Conservation (phyloP, 2,329 filamentous ascomycete genomes). For the Aspergillus novofumigatus region DNA sequence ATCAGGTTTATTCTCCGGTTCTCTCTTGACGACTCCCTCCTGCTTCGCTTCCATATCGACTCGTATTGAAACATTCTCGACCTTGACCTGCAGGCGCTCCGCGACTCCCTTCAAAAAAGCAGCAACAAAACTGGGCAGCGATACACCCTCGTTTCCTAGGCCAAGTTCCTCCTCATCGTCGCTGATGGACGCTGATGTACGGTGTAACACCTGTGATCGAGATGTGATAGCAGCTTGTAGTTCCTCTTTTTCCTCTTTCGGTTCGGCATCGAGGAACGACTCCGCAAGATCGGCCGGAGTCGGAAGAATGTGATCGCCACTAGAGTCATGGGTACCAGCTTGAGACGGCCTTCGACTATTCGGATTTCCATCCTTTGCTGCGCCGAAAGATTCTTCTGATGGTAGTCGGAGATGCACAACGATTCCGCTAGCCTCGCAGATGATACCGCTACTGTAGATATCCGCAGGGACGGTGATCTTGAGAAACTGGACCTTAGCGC, state of each 20-base stretch:
- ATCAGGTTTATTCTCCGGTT: constrained; percentile 34
- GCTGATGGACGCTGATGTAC: constrained; percentile 45
- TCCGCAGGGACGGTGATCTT: constrained; percentile 83
- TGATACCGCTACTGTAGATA: constrained; percentile 78
- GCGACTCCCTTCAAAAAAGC: constrained; percentile 56
- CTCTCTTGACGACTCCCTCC: constrained; percentile 33
- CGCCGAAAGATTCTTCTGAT: constrained; percentile 34
- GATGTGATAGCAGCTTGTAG: constrained; percentile 54
- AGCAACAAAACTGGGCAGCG: constrained; percentile 56
- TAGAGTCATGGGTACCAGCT: constrained; percentile 21
- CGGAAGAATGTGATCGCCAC: constrained; percentile 40
- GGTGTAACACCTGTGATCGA: constrained; percentile 48
- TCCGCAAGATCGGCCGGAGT: constrained; percentile 56
- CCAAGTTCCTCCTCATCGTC: constrained; percentile 48
- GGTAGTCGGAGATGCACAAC: constrained; percentile 62
- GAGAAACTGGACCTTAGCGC: constrained; percentile 70
- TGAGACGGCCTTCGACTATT: constrained; percentile 9
- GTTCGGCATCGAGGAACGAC: constrained; percentile 58
- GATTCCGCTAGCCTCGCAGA: constrained; percentile 76
- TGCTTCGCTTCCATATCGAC: constrained; percentile 47
- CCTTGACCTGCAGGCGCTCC: constrained; percentile 53
- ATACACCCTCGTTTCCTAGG: constrained; percentile 51
- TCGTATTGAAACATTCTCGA: constrained; percentile 50
- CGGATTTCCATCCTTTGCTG: constrained; percentile 27
- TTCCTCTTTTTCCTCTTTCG: constrained; percentile 53